These are phyloP conservation scores for Chaetomium tenue DNA, from an alignment of 495 filamentous ascomycete species.

Conservation along the genomic window DNA sequence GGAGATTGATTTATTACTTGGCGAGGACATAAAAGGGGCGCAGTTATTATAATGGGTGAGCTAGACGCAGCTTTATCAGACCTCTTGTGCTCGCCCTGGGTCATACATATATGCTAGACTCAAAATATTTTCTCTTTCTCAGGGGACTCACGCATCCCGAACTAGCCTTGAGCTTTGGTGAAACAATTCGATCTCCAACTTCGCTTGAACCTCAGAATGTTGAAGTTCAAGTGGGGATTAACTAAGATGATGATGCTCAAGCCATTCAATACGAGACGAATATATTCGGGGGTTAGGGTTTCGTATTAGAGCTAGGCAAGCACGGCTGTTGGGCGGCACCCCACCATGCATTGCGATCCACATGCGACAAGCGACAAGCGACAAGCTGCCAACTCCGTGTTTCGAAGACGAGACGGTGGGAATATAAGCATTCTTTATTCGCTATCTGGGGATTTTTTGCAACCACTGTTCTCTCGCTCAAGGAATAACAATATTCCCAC, in stretches of 20 bases:
- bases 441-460: not conserved
- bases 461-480: not conserved
- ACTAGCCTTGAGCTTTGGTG: too few species aligned
- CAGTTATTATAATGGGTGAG: too few species aligned
- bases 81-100: too few species aligned
- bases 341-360: constrained; percentile 11
- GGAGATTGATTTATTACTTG: too few species aligned
- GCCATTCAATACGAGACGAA: not conserved
- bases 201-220: not conserved
- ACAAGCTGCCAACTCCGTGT: constrained; percentile 18
- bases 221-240: not conserved
- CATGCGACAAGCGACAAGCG: not conserved
- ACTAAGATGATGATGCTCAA: not conserved
- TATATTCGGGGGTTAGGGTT: constrained; percentile 9
- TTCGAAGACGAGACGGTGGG: constrained; percentile 12
- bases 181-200: too few species aligned
- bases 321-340: constrained; percentile 12
- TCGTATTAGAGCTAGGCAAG: not conserved
- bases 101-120: too few species aligned
- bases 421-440: not conserved
- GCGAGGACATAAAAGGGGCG: too few species aligned
- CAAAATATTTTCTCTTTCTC: too few species aligned
- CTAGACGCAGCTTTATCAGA: too few species aligned
- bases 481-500: not conserved
- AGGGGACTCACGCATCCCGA: too few species aligned